Conservation (phyloP, 768 basidiomycete species). For the Leccinum variicolor region DNA sequence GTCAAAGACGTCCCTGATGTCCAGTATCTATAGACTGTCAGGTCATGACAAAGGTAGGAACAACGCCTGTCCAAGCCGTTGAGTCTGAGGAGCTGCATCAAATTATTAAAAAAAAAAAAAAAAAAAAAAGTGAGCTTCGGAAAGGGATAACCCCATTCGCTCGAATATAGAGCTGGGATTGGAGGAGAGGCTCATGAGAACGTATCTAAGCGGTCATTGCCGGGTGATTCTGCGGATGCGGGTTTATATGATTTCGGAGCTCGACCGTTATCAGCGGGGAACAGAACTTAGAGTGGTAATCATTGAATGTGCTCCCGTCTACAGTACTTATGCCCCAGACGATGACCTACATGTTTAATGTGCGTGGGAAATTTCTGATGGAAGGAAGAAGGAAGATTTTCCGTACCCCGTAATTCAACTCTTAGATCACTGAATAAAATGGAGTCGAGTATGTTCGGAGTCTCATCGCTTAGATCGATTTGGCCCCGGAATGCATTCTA, state of each 20-base stretch:
- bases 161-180: not conserved
- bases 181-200: not conserved
- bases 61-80: not conserved
- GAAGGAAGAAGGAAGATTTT: not conserved
- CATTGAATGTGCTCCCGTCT: too few relatives aligned
- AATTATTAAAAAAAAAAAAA: too few relatives aligned
- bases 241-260: not conserved
- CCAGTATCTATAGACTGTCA: not conserved
- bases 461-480: not conserved
- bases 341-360: too few relatives aligned
- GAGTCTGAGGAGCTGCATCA: not conserved
- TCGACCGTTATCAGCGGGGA: too few relatives aligned
- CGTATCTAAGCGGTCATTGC: not conserved
- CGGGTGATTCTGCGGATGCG: not conserved
- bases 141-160: not conserved
- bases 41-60: not conserved
- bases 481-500: constrained; percentile 14
- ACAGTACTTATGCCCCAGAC: too few relatives aligned
- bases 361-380: too few relatives aligned
- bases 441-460: not conserved
- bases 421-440: constrained; percentile 18
- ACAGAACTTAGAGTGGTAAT: too few relatives aligned
- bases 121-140: not conserved
- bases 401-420: not conserved
- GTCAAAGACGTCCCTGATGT: not conserved